These are phyloP conservation scores for Penicillium longicatenatum DNA, from an alignment of 495 filamentous ascomycete genomes.

Conservation along the genomic window DNA sequence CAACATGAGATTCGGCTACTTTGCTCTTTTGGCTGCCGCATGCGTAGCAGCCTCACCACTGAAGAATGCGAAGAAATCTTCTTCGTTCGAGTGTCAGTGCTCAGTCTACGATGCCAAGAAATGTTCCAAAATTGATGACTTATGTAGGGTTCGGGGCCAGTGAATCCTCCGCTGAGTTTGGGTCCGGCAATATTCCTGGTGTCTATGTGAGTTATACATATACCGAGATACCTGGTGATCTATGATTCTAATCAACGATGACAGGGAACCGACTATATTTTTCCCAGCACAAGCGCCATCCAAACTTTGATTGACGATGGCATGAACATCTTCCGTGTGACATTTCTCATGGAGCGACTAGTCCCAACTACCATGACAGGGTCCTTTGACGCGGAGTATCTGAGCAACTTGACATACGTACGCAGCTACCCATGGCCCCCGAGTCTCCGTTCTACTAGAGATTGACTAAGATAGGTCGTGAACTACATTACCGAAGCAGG, in stretches of 20 bases:
- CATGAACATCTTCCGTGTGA: conserved; percentile 70
- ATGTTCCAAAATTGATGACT: not conserved
- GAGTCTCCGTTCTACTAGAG: not conserved
- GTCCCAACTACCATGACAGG: conserved; percentile 52
- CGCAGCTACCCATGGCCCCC: conserved; percentile 5
- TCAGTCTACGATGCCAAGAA: not conserved
- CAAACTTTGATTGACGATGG: conserved; percentile 59
- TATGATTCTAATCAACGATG: conserved; percentile 37
- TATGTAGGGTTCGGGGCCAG: conserved; percentile 32
- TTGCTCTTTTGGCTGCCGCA: conserved; percentile 27
- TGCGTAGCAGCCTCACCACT: conserved; percentile 29
- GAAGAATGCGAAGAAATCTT: conserved; percentile 26
- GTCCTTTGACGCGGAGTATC: conserved; percentile 39
- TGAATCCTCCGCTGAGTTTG: conserved; percentile 34
- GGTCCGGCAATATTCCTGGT: conserved; percentile 23
- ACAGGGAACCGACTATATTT: conserved; percentile 58
- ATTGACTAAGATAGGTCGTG: conserved; percentile 48
- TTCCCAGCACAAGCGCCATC: conserved; percentile 55
- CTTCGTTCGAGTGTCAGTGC: conserved; percentile 26
- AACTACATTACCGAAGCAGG: conserved; percentile 61
- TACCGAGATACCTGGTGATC: not conserved
- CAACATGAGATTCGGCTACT: conserved; percentile 31
- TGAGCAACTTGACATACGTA: conserved; percentile 44
- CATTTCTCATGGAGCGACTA: conserved; percentile 70
- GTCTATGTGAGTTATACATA: conserved; percentile 15